Conservation (phyloP, 2,329 filamentous ascomycete genomes). For the Xylariaceae sp. region DNA sequence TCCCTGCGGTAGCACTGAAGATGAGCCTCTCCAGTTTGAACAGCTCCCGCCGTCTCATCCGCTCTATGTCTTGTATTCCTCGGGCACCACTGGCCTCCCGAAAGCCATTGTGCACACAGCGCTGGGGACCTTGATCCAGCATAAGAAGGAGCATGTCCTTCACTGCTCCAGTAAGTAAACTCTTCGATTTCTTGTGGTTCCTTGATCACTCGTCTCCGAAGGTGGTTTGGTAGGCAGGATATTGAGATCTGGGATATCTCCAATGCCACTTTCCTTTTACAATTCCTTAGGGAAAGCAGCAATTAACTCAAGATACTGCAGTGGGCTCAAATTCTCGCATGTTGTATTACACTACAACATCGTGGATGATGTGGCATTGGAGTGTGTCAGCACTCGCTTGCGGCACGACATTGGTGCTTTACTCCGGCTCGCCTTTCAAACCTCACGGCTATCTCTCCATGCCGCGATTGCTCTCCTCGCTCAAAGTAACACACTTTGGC, state of each 20-base stretch:
- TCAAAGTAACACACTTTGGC: conserved; percentile 85
- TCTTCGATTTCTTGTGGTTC: no score
- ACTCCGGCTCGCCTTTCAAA: conserved; percentile 86
- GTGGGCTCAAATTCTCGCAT: conserved; percentile 64
- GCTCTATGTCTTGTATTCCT: conserved; percentile 89
- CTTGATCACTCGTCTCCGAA: no score
- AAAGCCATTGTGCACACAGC: conserved; percentile 94
- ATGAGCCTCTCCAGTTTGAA: conserved; percentile 54
- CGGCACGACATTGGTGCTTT: conserved; percentile 77
- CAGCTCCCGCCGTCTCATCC: conserved; percentile 80
- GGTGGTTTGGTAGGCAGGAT: no score
- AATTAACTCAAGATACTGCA: no score
- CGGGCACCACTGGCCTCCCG: conserved; percentile 77
- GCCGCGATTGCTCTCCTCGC: conserved; percentile 70
- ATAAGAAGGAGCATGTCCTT: conserved; percentile 91
- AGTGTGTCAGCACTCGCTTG: conserved; percentile 72
- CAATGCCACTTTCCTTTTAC: no score
- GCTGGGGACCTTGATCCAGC: conserved; percentile 83
- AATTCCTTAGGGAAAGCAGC: no score
- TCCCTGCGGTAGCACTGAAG: conserved; percentile 25
- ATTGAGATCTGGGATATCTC: no score
- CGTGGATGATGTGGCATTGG: conserved; percentile 99
- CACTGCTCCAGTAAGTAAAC: conserved; percentile 84
- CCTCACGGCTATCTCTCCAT: conserved; percentile 74
- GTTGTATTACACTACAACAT: conserved; percentile 91